Base-by-base conservation (phyloP, 805 yeast species). In the Cyberlindnera japonica region DNA sequence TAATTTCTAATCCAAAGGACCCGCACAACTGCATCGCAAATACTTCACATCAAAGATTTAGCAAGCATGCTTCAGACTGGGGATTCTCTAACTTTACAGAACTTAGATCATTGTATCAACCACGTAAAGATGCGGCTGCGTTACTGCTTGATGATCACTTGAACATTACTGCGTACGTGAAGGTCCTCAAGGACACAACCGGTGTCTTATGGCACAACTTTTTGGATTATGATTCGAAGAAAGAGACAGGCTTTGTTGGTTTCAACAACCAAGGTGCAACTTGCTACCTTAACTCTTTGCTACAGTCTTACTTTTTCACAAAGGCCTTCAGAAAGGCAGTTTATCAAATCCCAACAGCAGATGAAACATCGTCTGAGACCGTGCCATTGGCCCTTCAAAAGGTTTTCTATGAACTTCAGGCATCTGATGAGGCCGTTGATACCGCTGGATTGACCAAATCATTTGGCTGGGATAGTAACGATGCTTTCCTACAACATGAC, bases 241-340 rank as follows among this genome's bases (percentile, higher is more conserved):
- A 80, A 53, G 79, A 69, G 38, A 87, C 98, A 0, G 97, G 98
- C 0, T 89, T 72, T 58, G 95, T 89, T 8, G 99, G 99, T 1
- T 75, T 93, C 47, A 82, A 79, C 50, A 93, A 93, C 57, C 99
- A 93, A 66, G 99, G 99, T 48, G 99, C 99, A 2, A 93, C 99
- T 0, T 93, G 99, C 62, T 93, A 93, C 63, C 74, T 93, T 58
- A 93, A 93, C 61, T 91, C 98, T 0, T 70, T 93, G 44, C 64
- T 93, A 39, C 99, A 93, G 62, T 85, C 96, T 10, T 84, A 93
- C 51, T 93, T 72, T 60, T 87, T 87, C 57, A 93, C 99, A 1
- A 79, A 79, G 48, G 67, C 69, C 22, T 93, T 93, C 64, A 74
- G 97, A 47, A 79, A 79, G 53, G 76, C 89, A 41, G 98, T 93